These are phyloP conservation scores for Leccinum rimulosum DNA, from an alignment of 768 basidiomycete species.

Conservation along the genomic window DNA sequence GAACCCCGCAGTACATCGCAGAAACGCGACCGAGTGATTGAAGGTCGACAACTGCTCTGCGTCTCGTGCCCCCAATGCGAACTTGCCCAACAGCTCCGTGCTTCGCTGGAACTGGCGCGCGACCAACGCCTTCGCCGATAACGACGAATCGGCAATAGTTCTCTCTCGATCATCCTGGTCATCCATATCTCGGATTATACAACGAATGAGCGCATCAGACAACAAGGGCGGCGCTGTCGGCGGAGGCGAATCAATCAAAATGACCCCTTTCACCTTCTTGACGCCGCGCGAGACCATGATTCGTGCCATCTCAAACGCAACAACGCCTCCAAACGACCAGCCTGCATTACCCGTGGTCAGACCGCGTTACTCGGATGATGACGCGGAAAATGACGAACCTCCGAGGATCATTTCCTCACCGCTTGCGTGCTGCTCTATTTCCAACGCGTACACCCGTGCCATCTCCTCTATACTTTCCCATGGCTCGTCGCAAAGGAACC, in stretches of 20 bases:
- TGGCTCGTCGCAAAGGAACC: constrained; percentile 39
- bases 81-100: constrained; percentile 44
- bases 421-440: constrained; percentile 34
- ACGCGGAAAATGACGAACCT: constrained; percentile 39
- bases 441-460: constrained; percentile 48
- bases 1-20: constrained; percentile 54
- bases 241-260: constrained; percentile 67
- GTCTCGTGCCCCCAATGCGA: constrained; percentile 25
- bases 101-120: constrained; percentile 50
- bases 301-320: constrained; percentile 62
- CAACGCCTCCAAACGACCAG: constrained; percentile 79
- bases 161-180: constrained; percentile 4
- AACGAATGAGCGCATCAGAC: constrained; percentile 50
- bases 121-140: constrained; percentile 37
- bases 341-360: constrained; percentile 37
- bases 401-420: constrained; percentile 50
- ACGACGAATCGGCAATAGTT: constrained; percentile 25
- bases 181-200: constrained; percentile 36
- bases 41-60: neutral
- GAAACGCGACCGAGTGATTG: constrained; percentile 37
- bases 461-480: constrained; percentile 54
- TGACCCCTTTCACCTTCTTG: constrained; percentile 48
- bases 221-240: constrained; percentile 54
- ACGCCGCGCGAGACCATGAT: constrained; percentile 42
- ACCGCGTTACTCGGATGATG: neutral